Conservation (phyloP, 169 alveolate genomes). For the Plasmodium relictum region DNA sequence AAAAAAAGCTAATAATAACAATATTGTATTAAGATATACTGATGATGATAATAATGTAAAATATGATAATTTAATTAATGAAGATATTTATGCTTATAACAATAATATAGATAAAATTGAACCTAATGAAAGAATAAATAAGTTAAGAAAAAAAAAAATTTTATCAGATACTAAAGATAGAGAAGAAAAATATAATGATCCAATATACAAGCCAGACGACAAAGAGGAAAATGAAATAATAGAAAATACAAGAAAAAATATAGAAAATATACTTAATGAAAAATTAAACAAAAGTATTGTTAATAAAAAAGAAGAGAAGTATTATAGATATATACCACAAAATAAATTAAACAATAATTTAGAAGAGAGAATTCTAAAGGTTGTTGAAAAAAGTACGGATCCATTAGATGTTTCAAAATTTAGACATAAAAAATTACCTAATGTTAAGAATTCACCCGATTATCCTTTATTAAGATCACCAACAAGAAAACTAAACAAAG, state of each 20-base stretch:
- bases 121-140: conserved; percentile 66
- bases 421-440: conserved; percentile 94
- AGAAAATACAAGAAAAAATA: conserved; percentile 86
- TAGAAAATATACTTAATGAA: conserved; percentile 86
- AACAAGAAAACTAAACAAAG: conserved; percentile 94
- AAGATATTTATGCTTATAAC: conserved; percentile 55
- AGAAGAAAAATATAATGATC: conserved; percentile 82
- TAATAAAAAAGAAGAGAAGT: conserved; percentile 84
- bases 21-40: conserved; percentile 79
- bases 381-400: conserved; percentile 93
- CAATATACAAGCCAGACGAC: conserved; percentile 83
- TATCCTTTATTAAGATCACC: conserved; percentile 94
- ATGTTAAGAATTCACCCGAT: conserved; percentile 90
- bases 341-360: conserved; percentile 84
- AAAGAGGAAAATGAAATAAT: conserved; percentile 82
- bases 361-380: conserved; percentile 90
- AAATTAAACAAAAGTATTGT: conserved; percentile 78
- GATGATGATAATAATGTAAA: conserved; percentile 82
- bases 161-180: conserved; percentile 81
- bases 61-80: conserved; percentile 82
- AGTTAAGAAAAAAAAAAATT: conserved; percentile 80
- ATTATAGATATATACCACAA: conserved; percentile 88
- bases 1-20: background rate
- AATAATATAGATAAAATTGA: conserved; percentile 39
- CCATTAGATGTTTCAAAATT: conserved; percentile 97